Evolutionary conservation across 2,329 filamentous ascomycete genomes (phyloP), one percentile per base, ranked within the genome.

Genomic region (Scedosporium apiospermum): DNA sequence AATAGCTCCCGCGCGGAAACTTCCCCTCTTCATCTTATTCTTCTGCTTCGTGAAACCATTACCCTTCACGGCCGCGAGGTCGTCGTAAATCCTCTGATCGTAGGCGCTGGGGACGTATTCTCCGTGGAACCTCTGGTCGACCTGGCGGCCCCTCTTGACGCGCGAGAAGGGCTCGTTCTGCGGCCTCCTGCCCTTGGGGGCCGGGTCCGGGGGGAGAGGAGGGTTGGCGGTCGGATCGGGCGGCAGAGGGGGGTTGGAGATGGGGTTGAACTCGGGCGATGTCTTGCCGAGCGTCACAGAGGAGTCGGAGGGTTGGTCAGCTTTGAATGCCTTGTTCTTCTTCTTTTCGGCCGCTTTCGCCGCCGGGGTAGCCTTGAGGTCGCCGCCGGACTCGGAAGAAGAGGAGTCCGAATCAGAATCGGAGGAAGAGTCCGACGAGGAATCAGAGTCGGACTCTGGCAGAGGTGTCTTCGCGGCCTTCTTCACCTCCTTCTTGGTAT

Each of bases 11-110:
- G 95, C 95, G 58, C 89, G 87, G 81, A 96, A 99, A 67, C 88
- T 91, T 60, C 95, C 95, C 69, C 87, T 83, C 82, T 92, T 93
- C 83, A 92, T 95, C 82, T 99, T 99, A 78, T 99, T 99, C 87
- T 99, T 99, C 80, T 98, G 95, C 81, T 99, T 99, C 64, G 93
- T 98, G 77, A 99, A 99, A 3, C 91, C 92, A 79, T 97, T 98
- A 70, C 95, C 95, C 73, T 89, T 91, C 38, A 93, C 98, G 46
- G 96, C 84, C 58, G 92, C 90, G 66, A 99, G 78, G 72, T 97
- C 93, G 68, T 91, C 84, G 71, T 93, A 90, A 7, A 96, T 96
- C 68, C 87, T 87, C 69, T 95, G 88, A 26, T 93, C 93, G 76
- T 98, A 99, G 66, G 89, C 88, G 73, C 97, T 91, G 23, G 87